Conservation (phyloP, 768 basidiomycete species). For the Leccinum obscurum region DNA sequence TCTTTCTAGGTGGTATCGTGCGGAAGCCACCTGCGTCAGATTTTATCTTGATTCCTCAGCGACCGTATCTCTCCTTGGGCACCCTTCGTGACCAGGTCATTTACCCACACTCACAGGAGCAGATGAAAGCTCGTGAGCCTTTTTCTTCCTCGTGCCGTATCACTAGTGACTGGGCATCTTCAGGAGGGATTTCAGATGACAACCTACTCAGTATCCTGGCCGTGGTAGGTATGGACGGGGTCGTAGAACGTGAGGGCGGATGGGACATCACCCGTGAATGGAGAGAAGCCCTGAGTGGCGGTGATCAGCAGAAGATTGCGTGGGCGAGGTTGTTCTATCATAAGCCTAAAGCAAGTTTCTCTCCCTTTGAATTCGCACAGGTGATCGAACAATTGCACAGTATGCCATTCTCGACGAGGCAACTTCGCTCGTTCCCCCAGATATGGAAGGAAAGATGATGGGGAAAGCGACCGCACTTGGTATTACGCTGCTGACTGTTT, state of each 20-base stretch:
- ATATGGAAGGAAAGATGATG: slow-evolving; percentile 95
- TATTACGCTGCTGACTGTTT: slow-evolving; percentile 93
- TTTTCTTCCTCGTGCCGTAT: neutral
- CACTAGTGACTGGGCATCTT: slow-evolving; percentile 8
- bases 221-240: slow-evolving; percentile 78
- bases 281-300: slow-evolving; percentile 91
- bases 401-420: slow-evolving; percentile 98
- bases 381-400: slow-evolving; percentile 39
- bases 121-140: slow-evolving; percentile 75
- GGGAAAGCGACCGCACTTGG: slow-evolving; percentile 83
- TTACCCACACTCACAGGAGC: slow-evolving; percentile 82
- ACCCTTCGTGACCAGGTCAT: slow-evolving; percentile 96
- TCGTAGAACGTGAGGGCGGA: slow-evolving; percentile 95
- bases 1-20: slow-evolving; percentile 61
- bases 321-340: slow-evolving; percentile 98
- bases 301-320: slow-evolving; percentile 96
- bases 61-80: slow-evolving; percentile 92
- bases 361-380: neutral
- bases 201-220: slow-evolving; percentile 72
- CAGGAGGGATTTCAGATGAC: slow-evolving; percentile 72
- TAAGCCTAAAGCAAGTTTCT: slow-evolving; percentile 68
- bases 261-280: slow-evolving; percentile 91
- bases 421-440: slow-evolving; percentile 89
- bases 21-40: slow-evolving; percentile 85
- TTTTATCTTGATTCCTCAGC: slow-evolving; percentile 94